phyloP scores from a whole-genome alignment of 495 filamentous ascomycete genomes.

The Penicillium egyptiacum region DNA sequence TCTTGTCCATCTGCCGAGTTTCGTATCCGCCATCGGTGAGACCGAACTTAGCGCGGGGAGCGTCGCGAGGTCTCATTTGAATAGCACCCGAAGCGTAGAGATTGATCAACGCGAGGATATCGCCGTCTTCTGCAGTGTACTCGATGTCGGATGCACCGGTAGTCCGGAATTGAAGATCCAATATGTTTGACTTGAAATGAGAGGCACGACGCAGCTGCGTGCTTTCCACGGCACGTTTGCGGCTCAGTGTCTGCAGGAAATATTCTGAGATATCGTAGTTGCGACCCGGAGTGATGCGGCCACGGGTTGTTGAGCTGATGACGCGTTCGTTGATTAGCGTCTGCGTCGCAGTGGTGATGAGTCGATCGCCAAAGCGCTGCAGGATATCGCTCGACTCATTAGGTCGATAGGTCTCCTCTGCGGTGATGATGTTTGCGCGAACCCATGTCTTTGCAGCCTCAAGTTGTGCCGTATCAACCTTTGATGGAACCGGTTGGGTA shows the following conservation, averaged over 20 bases:
- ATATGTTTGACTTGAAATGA: slow-evolving; percentile 53
- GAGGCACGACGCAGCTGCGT: slow-evolving; percentile 53
- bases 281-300: slow-evolving; percentile 52
- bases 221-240: slow-evolving; percentile 44
- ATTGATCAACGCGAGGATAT: slow-evolving; percentile 68
- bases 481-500: slow-evolving; percentile 7
- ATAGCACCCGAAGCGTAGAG: slow-evolving; percentile 62
- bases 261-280: slow-evolving; percentile 59
- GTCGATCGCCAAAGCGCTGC: slow-evolving; percentile 36
- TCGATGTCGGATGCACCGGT: slow-evolving; percentile 29
- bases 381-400: slow-evolving; percentile 47
- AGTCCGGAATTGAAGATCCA: slow-evolving; percentile 55
- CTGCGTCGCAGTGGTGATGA: slow-evolving; percentile 57
- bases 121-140: slow-evolving; percentile 56
- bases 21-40: slow-evolving; percentile 70
- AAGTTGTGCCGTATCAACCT: slow-evolving; percentile 28
- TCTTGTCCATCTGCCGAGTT: slow-evolving; percentile 67
- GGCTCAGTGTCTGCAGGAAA: slow-evolving; percentile 50
- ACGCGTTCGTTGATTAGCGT: slow-evolving; percentile 59
- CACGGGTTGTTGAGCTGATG: slow-evolving; percentile 56
- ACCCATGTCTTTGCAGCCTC: slow-evolving; percentile 60
- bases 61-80: slow-evolving; percentile 52
- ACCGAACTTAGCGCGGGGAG: slow-evolving; percentile 69
- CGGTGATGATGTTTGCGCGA: slow-evolving; percentile 56
- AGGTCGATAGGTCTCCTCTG: slow-evolving; percentile 48